Conservation (phyloP, 129 eudicot species). For the Lactuca sativa region DNA sequence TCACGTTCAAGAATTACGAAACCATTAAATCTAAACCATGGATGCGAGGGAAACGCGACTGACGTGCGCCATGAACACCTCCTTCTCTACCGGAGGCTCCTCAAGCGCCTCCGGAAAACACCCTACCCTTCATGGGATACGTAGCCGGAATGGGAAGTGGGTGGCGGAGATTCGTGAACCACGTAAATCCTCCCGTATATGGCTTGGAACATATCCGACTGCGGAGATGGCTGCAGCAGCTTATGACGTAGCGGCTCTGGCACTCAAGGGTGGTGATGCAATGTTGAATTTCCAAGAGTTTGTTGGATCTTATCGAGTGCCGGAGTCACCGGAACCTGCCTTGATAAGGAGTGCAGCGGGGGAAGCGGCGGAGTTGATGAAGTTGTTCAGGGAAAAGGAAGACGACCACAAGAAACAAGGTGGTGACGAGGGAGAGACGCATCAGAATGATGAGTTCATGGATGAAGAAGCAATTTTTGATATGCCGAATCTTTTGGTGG, state of each 20-base stretch:
- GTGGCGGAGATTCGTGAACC: slow-evolving; percentile 75
- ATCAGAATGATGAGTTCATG: slow-evolving; percentile 31
- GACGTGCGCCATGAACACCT: slow-evolving; percentile 28
- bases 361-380: slow-evolving; percentile 44
- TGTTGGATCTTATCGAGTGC: slow-evolving; percentile 36
- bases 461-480: slow-evolving; percentile 62
- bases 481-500: slow-evolving; percentile 63
- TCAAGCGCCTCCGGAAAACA: slow-evolving; percentile 40
- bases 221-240: slow-evolving; percentile 82
- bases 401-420: neutral
- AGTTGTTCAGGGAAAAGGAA: slow-evolving; percentile 14
- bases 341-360: slow-evolving; percentile 50
- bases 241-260: slow-evolving; percentile 74
- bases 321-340: slow-evolving; percentile 42
- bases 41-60: neutral
- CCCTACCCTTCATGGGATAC: slow-evolving; percentile 49
- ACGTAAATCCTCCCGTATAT: slow-evolving; percentile 54
- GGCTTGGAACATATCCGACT: slow-evolving; percentile 66
- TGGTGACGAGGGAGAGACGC: neutral
- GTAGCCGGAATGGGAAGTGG: slow-evolving; percentile 64
- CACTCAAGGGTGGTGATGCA: slow-evolving; percentile 45
- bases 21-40: neutral
- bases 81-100: slow-evolving; percentile 21
- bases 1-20: neutral
- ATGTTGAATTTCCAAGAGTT: slow-evolving; percentile 52